Percentiles rank a stretch among this genome's conserved stretches.
Evolutionary conservation across 2,329 filamentous ascomycete genomes (phyloP).

Genomic region (Catunica adiposa): DNA sequence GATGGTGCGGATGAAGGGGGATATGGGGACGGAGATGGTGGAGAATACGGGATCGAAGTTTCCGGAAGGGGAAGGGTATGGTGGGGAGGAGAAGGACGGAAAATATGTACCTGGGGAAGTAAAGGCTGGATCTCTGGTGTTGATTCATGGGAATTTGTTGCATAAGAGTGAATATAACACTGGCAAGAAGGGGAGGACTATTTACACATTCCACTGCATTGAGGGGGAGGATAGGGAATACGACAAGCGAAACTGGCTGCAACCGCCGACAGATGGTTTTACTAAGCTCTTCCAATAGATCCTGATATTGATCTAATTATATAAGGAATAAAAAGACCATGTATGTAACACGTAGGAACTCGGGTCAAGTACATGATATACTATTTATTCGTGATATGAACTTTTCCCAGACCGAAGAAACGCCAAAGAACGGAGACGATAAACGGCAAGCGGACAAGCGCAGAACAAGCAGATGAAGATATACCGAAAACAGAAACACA

Average conservation of each 20-base stretch:
- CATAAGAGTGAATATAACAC: conserved; percentile 93
- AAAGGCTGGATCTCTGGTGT: conserved; percentile 73
- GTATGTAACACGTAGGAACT: background rate
- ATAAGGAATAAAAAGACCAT: background rate
- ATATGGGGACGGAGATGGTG: conserved; percentile 50
- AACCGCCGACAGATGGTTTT: conserved; percentile 67
- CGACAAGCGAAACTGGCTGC: conserved; percentile 83
- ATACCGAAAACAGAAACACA: too few relatives aligned
- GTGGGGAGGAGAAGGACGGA: conserved; percentile 23
- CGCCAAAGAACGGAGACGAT: background rate
- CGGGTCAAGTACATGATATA: background rate
- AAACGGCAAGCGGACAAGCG: background rate
- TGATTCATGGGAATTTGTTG: conserved; percentile 90
- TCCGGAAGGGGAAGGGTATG: conserved; percentile 35
- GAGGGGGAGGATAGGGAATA: conserved; percentile 61
- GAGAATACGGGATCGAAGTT: conserved; percentile 51
- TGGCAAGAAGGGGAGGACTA: conserved; percentile 72
- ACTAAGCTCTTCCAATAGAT: conserved; percentile 40
- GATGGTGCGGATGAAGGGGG: conserved; percentile 49
- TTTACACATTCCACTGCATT: conserved; percentile 96
- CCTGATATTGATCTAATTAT: background rate
- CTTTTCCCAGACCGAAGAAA: background rate
- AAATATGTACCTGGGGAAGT: conserved; percentile 71
- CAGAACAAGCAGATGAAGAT: too few relatives aligned
- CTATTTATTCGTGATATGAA: background rate